Evolutionary conservation across 345 rosid genomes (phyloP), one percentile per base, ranked within the genome.

Genomic region (Carallia brachiata): DNA sequence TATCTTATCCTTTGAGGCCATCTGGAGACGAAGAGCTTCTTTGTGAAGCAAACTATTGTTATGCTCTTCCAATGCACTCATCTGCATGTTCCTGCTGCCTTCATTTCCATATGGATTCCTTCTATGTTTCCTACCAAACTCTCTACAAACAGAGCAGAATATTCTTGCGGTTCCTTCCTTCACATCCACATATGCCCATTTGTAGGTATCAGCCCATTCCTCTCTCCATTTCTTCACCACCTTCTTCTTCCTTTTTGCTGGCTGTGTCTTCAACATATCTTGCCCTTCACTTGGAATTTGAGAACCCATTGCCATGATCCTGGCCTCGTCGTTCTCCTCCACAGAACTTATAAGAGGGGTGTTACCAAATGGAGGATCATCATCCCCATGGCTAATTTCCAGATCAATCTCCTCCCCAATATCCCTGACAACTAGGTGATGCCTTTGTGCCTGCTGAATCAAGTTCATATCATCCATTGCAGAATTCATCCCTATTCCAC

Each of bases 191-290:
- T 88, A 92, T 16, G 99, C 99, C 99, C 99, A 95, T 86, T 92
- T 95, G 84, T 92, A 95, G 4, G 99, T 95, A 76, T 92, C 99
- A 62, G 99, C 98, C 99, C 99, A 95, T 82, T 95, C 99, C 85
- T 95, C 99, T 84, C 99, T 89, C 99, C 99, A 95, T 78, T 97
- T 83, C 81, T 95, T 95, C 15, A 95, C 97, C 67, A 95, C 99
- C 70, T 95, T 95, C 75, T 95, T 95, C 91, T 92, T 95, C 77
- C 97, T 90, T 80, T 95, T 95, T 1, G 72, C 73, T 2, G 97
- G 85, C 36, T 81, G 90, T 4, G 73, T 72, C 81, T 88, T 92
- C 17, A 86, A 85, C 75, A 81, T 81, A 68, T 92, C 92, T 66
- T 86, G 94, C 71, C 88, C 97, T 69, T 84, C 96, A 23, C 67